Conservation (phyloP, 75 land plant species). For the Cupressus sempervirens region DNA sequence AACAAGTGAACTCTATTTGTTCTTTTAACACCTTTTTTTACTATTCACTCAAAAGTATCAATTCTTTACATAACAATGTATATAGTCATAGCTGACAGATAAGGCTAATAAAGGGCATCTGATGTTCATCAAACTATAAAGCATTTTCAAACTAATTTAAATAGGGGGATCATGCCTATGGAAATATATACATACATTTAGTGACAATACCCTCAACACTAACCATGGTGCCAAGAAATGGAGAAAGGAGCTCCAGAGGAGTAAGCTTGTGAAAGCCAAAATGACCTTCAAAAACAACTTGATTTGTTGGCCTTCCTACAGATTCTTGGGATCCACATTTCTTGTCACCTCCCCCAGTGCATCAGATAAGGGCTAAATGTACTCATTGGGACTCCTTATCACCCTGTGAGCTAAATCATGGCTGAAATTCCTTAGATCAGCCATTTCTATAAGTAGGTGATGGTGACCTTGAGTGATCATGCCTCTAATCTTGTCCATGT, state of each 20-base stretch:
- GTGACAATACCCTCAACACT: conserved; percentile 97
- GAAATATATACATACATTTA: conserved; percentile 54
- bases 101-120: too few relatives aligned
- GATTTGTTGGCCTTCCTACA: conserved; percentile 75
- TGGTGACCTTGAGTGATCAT: conserved; percentile 55
- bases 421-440: conserved; percentile 67
- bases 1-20: too few relatives aligned
- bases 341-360: conserved; percentile 70
- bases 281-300: conserved; percentile 92
- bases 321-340: conserved; percentile 66
- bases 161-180: too few relatives aligned
- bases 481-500: conserved; percentile 57
- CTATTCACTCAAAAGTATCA: too few relatives aligned
- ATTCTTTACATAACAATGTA: too few relatives aligned
- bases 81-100: too few relatives aligned
- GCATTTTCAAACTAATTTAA: too few relatives aligned
- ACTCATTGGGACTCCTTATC: conserved; percentile 71
- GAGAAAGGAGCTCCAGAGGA: conserved; percentile 87
- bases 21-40: too few relatives aligned
- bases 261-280: conserved; percentile 95
- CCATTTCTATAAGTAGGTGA: conserved; percentile 75
- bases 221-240: conserved; percentile 94
- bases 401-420: conserved; percentile 77
- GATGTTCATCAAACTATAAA: too few relatives aligned
- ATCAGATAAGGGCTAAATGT: conserved; percentile 82